Conservation (phyloP, 305 asterid species). For the Fraxinus xanthoxyloides region DNA sequence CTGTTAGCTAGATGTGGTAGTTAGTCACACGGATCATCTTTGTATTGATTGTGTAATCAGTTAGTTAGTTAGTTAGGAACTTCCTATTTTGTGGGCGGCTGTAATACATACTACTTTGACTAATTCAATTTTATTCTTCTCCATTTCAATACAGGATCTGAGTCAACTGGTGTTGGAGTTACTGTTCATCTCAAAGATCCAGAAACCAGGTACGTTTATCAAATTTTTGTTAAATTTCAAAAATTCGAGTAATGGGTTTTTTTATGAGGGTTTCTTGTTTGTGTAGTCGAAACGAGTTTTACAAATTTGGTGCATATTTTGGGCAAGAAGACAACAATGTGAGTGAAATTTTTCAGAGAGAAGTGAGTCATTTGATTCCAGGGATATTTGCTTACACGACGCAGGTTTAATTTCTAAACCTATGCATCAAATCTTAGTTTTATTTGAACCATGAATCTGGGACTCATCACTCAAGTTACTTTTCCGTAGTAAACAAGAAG, state of each 20-base stretch:
- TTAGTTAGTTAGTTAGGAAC: too few species aligned
- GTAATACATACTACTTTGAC: too few species aligned
- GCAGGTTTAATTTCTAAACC: constrained; percentile 8
- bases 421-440: neutral
- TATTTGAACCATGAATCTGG: neutral
- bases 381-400: too few species aligned
- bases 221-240: neutral
- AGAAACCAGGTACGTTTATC: constrained; percentile 49
- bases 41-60: too few species aligned
- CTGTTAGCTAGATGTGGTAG: too few species aligned
- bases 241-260: neutral
- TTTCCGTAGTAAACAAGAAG: neutral
- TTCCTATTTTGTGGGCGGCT: too few species aligned
- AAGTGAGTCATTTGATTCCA: constrained; percentile 75
- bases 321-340: constrained; percentile 64
- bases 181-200: constrained; percentile 67
- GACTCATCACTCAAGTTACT: neutral
- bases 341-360: constrained; percentile 56
- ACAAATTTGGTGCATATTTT: constrained; percentile 65
- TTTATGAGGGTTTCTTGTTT: neutral
- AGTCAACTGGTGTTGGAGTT: constrained; percentile 44
- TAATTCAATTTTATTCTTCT: too few species aligned
- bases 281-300: constrained; percentile 73
- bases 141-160: neutral
- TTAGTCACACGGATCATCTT: too few species aligned